These are phyloP conservation scores for Backusella circina DNA, from an alignment of 192 early-diverging fungal species.

Conservation along the genomic window DNA sequence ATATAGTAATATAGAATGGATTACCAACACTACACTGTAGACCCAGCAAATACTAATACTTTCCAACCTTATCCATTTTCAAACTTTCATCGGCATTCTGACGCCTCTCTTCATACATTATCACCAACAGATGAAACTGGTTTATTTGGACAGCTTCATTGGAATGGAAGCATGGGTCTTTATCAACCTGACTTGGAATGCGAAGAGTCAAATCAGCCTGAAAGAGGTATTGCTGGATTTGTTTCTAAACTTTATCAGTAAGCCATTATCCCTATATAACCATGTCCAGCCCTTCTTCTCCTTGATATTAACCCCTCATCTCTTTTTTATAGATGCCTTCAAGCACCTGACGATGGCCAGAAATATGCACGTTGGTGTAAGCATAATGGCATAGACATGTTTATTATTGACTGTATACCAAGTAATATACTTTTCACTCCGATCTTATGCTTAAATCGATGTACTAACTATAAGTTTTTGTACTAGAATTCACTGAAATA, in stretches of 20 bases:
- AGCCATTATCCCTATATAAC: not conserved
- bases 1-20: not conserved
- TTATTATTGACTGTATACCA: conserved; percentile 39
- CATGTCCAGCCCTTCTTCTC: not conserved
- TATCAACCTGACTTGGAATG: conserved; percentile 5
- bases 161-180: not conserved
- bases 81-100: not conserved
- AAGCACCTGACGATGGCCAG: conserved; percentile 34
- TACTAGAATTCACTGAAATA: conserved; percentile 41
- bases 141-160: not conserved
- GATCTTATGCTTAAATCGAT: not conserved
- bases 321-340: conserved; percentile 18
- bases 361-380: conserved; percentile 37
- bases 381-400: conserved; percentile 35
- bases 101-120: not conserved
- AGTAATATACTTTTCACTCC: conserved; percentile 16
- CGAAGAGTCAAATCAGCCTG: conserved; percentile 14
- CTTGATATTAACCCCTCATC: not conserved
- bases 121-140: not conserved
- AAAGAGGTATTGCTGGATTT: conserved; percentile 35
- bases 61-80: not conserved
- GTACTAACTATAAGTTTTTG: not conserved
- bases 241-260: conserved; percentile 37
- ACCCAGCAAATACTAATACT: not conserved
- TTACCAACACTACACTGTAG: not conserved